Percentiles rank a stretch among this genome's conserved stretches.
Conservation (phyloP, 495 filamentous ascomycete species). For the Hypomontagnella submonticulosa region DNA sequence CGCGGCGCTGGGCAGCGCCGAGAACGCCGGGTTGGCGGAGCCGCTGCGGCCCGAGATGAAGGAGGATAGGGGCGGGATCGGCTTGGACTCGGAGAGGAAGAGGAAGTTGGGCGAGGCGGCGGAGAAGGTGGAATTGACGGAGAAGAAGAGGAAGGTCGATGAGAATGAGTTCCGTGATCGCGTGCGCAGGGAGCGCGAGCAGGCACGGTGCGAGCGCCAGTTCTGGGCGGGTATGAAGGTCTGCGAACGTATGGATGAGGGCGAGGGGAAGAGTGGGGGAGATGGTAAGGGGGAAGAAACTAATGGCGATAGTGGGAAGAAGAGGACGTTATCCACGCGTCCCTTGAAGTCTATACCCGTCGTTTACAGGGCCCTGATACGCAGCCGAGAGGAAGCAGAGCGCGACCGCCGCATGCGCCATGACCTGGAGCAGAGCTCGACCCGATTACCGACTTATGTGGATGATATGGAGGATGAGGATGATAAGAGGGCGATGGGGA, state of each 20-base stretch:
- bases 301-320: slow-evolving; percentile 46
- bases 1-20: slow-evolving; percentile 69
- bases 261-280: slow-evolving; percentile 39
- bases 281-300: slow-evolving; percentile 19
- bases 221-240: slow-evolving; percentile 83
- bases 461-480: slow-evolving; percentile 65
- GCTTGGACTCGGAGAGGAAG: slow-evolving; percentile 83
- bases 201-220: slow-evolving; percentile 72
- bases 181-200: slow-evolving; percentile 76
- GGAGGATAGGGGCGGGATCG: slow-evolving; percentile 87
- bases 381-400: slow-evolving; percentile 75
- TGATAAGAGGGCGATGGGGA: slow-evolving; percentile 60
- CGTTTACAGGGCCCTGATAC: slow-evolving; percentile 80
- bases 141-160: slow-evolving; percentile 70
- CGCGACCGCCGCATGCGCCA: slow-evolving; percentile 72
- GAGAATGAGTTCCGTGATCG: slow-evolving; percentile 83
- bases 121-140: slow-evolving; percentile 62
- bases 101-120: slow-evolving; percentile 77
- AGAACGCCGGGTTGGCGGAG: slow-evolving; percentile 51
- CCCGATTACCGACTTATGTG: slow-evolving; percentile 61
- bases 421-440: slow-evolving; percentile 72
- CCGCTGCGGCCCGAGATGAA: slow-evolving; percentile 78
- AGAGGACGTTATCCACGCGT: slow-evolving; percentile 57
- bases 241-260: slow-evolving; percentile 75
- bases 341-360: slow-evolving; percentile 74